Evolutionary conservation across 2,329 filamentous ascomycete genomes (phyloP), one percentile per base, ranked within the genome.

Genomic region (Cryphonectria japonica): DNA sequence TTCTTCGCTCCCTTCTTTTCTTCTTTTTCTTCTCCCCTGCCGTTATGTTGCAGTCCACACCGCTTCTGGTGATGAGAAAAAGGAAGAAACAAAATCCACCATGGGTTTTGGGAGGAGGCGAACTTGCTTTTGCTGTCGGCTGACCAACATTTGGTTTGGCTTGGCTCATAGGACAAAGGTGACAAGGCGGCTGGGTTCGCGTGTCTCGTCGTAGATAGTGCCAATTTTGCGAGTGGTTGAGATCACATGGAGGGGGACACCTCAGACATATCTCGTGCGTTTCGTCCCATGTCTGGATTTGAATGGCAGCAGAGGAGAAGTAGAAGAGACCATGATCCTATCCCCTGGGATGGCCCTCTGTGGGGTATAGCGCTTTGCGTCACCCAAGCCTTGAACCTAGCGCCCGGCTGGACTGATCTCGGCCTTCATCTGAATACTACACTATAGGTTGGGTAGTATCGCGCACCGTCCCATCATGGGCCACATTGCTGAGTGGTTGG

Each of bases 311-410:
- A 37, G 19, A 50, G 43, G 43, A 46, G 46, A 50, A 46, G 6
- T 34, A 34, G 14, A 26, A 37, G 26, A 52, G 37, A 41, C 34
- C 46, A 57, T 57, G 65, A 54, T 32, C n/a, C 46, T 50, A 26
- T 39, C 61, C 46, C 61, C 57, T 41, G 66, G 69, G 52, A 34
- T 66, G 66, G 60, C 69, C 60, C 63, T 69, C 50, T 71, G 50
- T 69, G 37, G 19, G 50, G 26, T 61, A 71, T 50, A 37, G 54
- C 39, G 69, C 59, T 60, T 65, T 68, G 22, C 32, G 46, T 66
- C 46, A 52, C 32, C 46, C 16, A 34, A 37, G n/a, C 13, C 16
- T 54, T 34, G 26, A 37, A 14, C 46, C 43, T 52, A 26, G 29
- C 46, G 46, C 26, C 32, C 29, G 46, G 41, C 46, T 66, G 43